Evolutionary conservation across 2,329 filamentous ascomycete species (phyloP), one percentile per base, ranked within the genome.

Genomic region (Pestalotiopsis sp.): DNA sequence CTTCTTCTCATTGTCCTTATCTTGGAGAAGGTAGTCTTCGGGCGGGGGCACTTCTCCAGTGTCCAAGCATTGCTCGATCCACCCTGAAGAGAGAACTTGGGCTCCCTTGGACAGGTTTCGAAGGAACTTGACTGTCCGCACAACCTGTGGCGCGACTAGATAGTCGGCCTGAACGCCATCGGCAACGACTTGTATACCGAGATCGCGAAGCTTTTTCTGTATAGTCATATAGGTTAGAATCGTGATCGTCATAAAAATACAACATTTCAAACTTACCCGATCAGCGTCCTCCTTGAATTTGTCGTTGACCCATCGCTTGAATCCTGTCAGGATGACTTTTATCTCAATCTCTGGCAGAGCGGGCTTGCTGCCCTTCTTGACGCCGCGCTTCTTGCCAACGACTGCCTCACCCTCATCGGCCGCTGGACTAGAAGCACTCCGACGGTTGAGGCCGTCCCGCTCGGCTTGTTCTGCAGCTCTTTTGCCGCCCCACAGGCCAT

Each of bases 91-190:
- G 67, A 98, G 87, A 58, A 98, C 88, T 1, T 88, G 86, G 0
- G 94, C 94, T 0, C 93, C 94, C 69, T 90, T 90, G 20, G 96
- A 94, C 36, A 99, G 83, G 13, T 94, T 94, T 70, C 91, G 92
- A 64, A 98, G 90, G 77, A 99, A 99, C 77, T 99, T 99, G 78
- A 94, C 90, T 0, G 96, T 99, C 49, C 96, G 92, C 41, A 98
- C 89, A 70, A 98, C 90, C 57, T 90, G 88, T 0, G 95, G 96
- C 3, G 95, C 95, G 41, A 94, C 94, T 12, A 99, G 88, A 78
- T 97, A 93, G 74, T 95, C 93, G 78, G 94, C 96, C 59, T 89
- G 87, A 62, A 89, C 87, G 31, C 90, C 90, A 76, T 97, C 93
- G 74, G 91, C 87, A 4, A 94, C 92, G 25, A 97, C 89, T 73